Base-by-base conservation (phyloP, 768 basidiomycete species). In the Boletus vermiculosoides region DNA sequence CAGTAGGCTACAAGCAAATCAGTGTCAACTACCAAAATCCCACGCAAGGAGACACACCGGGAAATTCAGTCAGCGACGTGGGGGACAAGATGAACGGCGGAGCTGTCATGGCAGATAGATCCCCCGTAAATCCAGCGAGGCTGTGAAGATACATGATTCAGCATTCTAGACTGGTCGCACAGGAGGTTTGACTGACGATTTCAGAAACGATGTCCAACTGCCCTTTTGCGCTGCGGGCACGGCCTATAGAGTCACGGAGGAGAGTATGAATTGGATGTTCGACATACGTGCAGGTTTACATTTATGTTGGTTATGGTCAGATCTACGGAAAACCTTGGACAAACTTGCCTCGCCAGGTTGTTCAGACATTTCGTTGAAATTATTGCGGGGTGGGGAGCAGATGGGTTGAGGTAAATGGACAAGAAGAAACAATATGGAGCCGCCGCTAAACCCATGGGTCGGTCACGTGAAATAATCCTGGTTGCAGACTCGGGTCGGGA, bases 21-120 rank as follows among this genome's bases (percentile, higher is more conserved):
- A 57, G 57, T 23, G 12, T 36, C 57, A 6, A 44, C 2, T 18
- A 34, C n/a, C 30, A 9, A 15, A 42, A 45, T 39, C 13, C 18
- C 5, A 40, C 5, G 49, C 40, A 54, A 54, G 37, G 34, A 30
- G 15, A 69, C 83, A 57, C 57, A 92, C 91, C 88, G 58, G 93
- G 92, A 69, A 91, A 97, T 72, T 95, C 94, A 0, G 94, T 95
- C 50, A 96, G 81, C 3, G 93, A 96, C 5, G 87, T 85, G 10
- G 92, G 93, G 1, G 91, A 94, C 46, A 96, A 83, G 61, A 98
- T 97, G 77, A 98, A 95, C 0, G 92, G 88, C 36, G 91, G 90
- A 0, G 91, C 90, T 1, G 91, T 92, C 71, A 93, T 74, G 3
- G 85, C 83, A 1, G 88, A 94, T 44, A 94, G 79, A 76, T 95